Base-by-base conservation (phyloP, 2,329 filamentous ascomycete species). In the Chrysoporthe cubensis region DNA sequence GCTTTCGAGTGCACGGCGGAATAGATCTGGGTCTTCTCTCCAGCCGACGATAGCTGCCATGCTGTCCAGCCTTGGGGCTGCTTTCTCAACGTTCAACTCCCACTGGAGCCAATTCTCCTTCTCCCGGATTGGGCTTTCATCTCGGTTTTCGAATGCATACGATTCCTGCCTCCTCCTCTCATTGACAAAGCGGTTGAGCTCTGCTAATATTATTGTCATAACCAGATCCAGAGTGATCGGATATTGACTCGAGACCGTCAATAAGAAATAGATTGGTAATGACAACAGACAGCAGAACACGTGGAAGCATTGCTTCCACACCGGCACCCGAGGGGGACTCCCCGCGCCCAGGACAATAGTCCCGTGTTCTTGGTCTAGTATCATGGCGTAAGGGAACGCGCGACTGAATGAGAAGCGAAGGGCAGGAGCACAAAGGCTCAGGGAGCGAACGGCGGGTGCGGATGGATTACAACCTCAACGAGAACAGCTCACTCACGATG, bases 21-120 rank as follows among this genome's bases (percentile, higher is more conserved):
- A 77, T 3, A 77, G 64, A 9, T 66, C 69, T 3, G 74, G 73
- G 46, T 77, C 74, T 62, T 77, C 76, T 37, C 76, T 73, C 68
- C 76, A 77, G n/a, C 76, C 76, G 18, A 77, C 75, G n/a, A 77
- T 43, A 50, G 63, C 52, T 7, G 63, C 63, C 63, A 77, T 73
- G 43, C 74, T 76, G 43, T 73, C 72, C 26, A 70, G 65, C 2
- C 67, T 69, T 13, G 64, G 66, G n/a, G 61, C 65, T n/a, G 34
- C 11, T 14, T 40, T 61, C 1, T 56, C 43, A 18, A 69, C 44
- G 11, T 68, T 37, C 40, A 66, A 44, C 21, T 50, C 66, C n/a
- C 64, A 69, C 42, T 69, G 72, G 16, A 72, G 69, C 11, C 69
- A 65, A 52, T 73, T 72, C 58, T 71, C 65, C 26, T 66, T 44